phyloP scores from a whole-genome alignment of 805 yeast species.

The Candida chauliodis region DNA sequence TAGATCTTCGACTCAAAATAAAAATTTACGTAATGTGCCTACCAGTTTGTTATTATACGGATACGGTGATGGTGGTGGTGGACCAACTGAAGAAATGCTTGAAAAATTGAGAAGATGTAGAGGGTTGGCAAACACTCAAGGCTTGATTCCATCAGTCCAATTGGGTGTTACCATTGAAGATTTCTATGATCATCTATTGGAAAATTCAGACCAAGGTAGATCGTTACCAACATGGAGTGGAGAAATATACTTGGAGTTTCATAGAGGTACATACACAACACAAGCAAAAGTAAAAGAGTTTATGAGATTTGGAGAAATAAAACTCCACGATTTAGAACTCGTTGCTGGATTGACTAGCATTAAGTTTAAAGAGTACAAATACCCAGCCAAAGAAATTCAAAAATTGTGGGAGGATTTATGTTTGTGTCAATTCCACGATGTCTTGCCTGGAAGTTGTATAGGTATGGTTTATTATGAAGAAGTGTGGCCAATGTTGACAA shows the following conservation, averaged over 20 bases:
- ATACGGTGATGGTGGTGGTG: constrained; percentile 98
- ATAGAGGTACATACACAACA: constrained; percentile 94
- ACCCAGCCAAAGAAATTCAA: constrained; percentile 69
- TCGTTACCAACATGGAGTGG: constrained; percentile 86
- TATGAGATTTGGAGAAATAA: constrained; percentile 72
- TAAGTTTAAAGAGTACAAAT: constrained; percentile 48
- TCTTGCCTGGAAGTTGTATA: constrained; percentile 94
- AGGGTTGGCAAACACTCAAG: constrained; percentile 81
- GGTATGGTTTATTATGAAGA: constrained; percentile 84
- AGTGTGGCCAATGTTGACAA: constrained; percentile 72
- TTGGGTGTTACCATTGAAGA: constrained; percentile 77
- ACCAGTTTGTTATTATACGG: constrained; percentile 83
- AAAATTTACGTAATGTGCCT: constrained; percentile 76
- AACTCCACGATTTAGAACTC: constrained; percentile 82
- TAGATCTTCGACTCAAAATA: constrained; percentile 76
- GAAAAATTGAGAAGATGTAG: constrained; percentile 90
- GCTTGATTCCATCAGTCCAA: constrained; percentile 76
- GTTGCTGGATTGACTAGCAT: constrained; percentile 75
- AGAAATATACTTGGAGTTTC: constrained; percentile 90
- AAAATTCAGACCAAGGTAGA: constrained; percentile 60
- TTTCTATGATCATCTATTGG: constrained; percentile 65
- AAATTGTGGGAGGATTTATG: constrained; percentile 84
- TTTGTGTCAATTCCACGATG: constrained; percentile 94
- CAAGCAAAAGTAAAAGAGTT: constrained; percentile 83
- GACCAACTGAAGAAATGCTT: constrained; percentile 90